phyloP scores from a whole-genome alignment of 2,329 filamentous ascomycete genomes.

The Fusarium odoratissimum region DNA sequence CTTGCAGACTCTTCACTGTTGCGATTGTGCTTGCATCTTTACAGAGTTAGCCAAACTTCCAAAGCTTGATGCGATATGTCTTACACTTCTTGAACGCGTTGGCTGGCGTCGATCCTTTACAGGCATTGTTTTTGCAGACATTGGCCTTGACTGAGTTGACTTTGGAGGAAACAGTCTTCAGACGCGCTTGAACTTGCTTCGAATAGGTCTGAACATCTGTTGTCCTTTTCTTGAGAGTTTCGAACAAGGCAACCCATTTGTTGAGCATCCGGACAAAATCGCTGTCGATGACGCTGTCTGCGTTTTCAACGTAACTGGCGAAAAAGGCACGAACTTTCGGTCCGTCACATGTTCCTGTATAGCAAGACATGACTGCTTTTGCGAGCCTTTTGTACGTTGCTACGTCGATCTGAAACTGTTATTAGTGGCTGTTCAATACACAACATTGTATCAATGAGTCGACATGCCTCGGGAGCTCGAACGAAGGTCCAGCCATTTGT shows the following conservation, averaged over 20 bases:
- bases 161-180: conserved; percentile 5
- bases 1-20: background rate
- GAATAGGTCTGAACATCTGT: conserved; percentile 11
- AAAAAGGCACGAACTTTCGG: conserved; percentile 9
- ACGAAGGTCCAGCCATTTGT: conserved; percentile 1
- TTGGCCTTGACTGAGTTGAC: background rate
- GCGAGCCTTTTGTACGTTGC: background rate
- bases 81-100: background rate
- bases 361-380: background rate
- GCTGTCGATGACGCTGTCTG: conserved; percentile 11
- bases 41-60: background rate
- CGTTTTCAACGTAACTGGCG: conserved; percentile 1
- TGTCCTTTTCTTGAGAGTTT: conserved; percentile 6
- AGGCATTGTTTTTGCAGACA: background rate
- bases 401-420: background rate
- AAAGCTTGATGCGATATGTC: rapidly evolving
- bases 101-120: background rate
- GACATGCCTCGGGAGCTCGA: background rate
- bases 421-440: background rate
- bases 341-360: background rate
- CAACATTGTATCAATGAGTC: too few species aligned
- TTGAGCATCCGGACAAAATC: conserved; percentile 14
- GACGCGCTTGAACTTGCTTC: conserved; percentile 7
- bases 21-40: background rate
- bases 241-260: conserved; percentile 11